Base-by-base conservation (phyloP, 805 yeast genomes). In the Brettanomyces naardenensis region DNA sequence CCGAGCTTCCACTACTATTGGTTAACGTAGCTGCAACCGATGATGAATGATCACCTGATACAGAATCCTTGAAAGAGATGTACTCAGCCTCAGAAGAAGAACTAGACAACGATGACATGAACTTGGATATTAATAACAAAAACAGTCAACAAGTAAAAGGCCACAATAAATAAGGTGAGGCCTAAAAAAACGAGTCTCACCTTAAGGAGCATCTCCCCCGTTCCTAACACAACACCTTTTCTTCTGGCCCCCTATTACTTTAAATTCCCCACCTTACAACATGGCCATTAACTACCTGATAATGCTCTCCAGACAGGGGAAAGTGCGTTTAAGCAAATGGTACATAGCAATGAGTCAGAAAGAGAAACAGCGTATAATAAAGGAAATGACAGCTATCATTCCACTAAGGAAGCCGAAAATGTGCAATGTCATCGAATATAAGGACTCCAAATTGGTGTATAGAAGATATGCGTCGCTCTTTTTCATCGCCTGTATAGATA, bases 301-400 rank as follows among this genome's bases (percentile, higher is more conserved):
- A 35, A 65, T 92, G 37, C 71, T 90, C 13, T 89, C 97, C 11
- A 75, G 96, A 48, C 98, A 92, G 58, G 99, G 98, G 21, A 92
- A 90, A 60, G 88, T 88, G 23, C 71, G 99, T 50, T 71, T 94
- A 26, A 75, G 94, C 27, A 89, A 89, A 64, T 92, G 99, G 99
- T 92, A 87, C 58, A 72, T 73, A 37, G 78, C 96, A 22, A 67
- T 80, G 33, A 71, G 83, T n/a, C 82, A 81, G 50, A 87, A 85
- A 55, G 96, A 88, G 48, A 88, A 89, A 63, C 68, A 80, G 37
- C 83, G 84, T 60, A 78, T 88, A 40, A 78, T 84, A 36, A 74
- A 86, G 50, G 97, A 92, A 51, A 70, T 92, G 40, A 80, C 95
- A 6, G 87, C 96, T 3, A 64, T 87, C 29, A 85, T 92, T 19